Evolutionary conservation across 108 stramenopile genomes (phyloP).

Genomic region (Cylindrotheca closterium): DNA sequence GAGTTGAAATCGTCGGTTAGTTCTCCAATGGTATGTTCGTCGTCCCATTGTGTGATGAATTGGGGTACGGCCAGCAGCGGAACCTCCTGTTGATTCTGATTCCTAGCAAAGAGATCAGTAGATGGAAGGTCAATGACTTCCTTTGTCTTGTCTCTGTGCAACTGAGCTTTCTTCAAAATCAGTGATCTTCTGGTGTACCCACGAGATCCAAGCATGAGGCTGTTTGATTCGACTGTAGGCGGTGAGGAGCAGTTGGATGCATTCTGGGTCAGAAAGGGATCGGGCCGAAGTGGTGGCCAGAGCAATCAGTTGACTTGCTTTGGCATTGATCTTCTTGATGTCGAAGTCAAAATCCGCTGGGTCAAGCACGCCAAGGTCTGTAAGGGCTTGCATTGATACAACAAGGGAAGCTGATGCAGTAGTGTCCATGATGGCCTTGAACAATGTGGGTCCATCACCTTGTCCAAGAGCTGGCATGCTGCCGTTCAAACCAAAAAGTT

Average conservation of each 20-base stretch:
- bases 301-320: not conserved
- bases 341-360: not conserved
- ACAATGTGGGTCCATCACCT: not conserved
- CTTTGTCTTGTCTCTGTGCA: no score
- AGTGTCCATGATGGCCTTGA: not conserved
- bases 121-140: no score
- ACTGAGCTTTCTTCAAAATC: no score
- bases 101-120: no score
- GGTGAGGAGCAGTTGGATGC: slow-evolving; percentile 1
- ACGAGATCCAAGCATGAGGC: not conserved
- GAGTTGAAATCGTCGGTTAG: no score
- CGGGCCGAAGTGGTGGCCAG: no score
- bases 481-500: not conserved
- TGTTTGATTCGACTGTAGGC: slow-evolving; percentile 1
- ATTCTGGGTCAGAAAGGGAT: not conserved
- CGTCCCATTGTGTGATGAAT: no score
- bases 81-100: no score
- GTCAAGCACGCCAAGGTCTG: not conserved
- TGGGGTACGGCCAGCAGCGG: no score
- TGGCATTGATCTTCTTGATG: not conserved
- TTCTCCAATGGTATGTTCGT: no score
- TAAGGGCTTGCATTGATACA: not conserved
- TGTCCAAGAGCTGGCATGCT: not conserved
- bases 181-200: no score
- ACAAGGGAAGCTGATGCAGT: not conserved